phyloP scores from a whole-genome alignment of 2,329 filamentous ascomycete genomes.

The Lachnellula arida region DNA sequence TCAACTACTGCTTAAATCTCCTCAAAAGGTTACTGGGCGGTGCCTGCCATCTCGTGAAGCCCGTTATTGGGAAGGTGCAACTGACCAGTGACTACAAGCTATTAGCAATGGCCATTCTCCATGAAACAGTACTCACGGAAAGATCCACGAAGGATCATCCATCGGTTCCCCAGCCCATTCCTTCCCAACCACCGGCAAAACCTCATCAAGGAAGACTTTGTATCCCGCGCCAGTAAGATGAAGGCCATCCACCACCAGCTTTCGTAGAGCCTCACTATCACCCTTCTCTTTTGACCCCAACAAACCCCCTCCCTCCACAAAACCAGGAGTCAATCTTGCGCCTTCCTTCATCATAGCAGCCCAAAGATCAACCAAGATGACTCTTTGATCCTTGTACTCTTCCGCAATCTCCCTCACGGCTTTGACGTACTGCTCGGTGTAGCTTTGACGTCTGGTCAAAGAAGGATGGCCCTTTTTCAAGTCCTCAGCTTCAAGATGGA shows the following conservation, averaged over 20 bases:
- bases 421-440: constrained; percentile 58
- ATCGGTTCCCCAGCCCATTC: constrained; percentile 20
- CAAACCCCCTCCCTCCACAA: constrained; percentile 8
- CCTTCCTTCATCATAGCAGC: constrained; percentile 69
- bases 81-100: constrained; percentile 15
- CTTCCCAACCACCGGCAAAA: constrained; percentile 21
- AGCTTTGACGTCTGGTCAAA: constrained; percentile 54
- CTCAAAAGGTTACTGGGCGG: too few species aligned
- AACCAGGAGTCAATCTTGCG: constrained; percentile 46
- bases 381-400: constrained; percentile 24
- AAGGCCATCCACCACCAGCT: constrained; percentile 27
- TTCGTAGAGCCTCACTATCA: constrained; percentile 16
- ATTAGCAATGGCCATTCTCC: background rate
- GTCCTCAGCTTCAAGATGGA: constrained; percentile 32
- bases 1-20: background rate
- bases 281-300: constrained; percentile 18
- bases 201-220: constrained; percentile 23
- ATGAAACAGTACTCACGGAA: constrained; percentile 21
- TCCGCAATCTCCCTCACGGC: constrained; percentile 49
- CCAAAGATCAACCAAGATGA: constrained; percentile 77
- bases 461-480: constrained; percentile 25
- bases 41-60: background rate
- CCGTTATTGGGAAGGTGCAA: constrained; percentile 14
- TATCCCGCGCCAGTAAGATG: constrained; percentile 31
- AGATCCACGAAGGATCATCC: constrained; percentile 22